These are phyloP conservation scores for Saccharomycopsis microspora DNA, from an alignment of 805 yeast species.

Conservation along the genomic window DNA sequence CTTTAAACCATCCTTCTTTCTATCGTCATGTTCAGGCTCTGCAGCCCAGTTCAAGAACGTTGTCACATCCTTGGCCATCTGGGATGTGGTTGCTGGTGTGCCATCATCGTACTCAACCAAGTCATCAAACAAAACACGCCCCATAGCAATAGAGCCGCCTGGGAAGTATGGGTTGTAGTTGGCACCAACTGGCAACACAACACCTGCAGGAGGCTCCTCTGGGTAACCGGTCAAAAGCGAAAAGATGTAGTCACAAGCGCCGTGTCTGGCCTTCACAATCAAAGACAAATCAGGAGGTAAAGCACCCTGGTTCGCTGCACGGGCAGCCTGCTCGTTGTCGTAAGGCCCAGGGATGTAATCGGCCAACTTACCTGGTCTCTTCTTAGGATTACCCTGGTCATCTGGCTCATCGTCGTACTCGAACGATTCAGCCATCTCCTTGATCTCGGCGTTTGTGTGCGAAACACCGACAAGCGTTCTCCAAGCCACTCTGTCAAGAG, in stretches of 20 bases:
- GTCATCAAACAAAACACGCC: slow-evolving; percentile 93
- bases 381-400: slow-evolving; percentile 86
- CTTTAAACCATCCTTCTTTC: slow-evolving; percentile 94
- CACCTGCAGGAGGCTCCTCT: slow-evolving; percentile 98
- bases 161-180: slow-evolving; percentile 99
- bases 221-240: slow-evolving; percentile 96
- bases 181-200: slow-evolving; percentile 79
- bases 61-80: slow-evolving; percentile 98
- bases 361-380: slow-evolving; percentile 96
- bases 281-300: slow-evolving; percentile 95
- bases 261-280: slow-evolving; percentile 98
- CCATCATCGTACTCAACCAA: slow-evolving; percentile 98
- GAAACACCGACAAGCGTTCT: slow-evolving; percentile 96
- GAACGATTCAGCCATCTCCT: slow-evolving; percentile 88
- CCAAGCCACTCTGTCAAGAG: slow-evolving; percentile 95
- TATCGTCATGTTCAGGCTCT: slow-evolving; percentile 97
- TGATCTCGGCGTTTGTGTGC: slow-evolving; percentile 82
- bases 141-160: slow-evolving; percentile 99
- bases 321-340: slow-evolving; percentile 97
- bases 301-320: slow-evolving; percentile 99
- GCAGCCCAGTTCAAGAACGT: slow-evolving; percentile 97
- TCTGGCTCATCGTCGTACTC: slow-evolving; percentile 99
- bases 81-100: slow-evolving; percentile 95
- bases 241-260: slow-evolving; percentile 92
- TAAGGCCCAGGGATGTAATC: slow-evolving; percentile 93